Base-by-base conservation (phyloP, 495 filamentous ascomycete species). In the Alectoria sarmentosa region DNA sequence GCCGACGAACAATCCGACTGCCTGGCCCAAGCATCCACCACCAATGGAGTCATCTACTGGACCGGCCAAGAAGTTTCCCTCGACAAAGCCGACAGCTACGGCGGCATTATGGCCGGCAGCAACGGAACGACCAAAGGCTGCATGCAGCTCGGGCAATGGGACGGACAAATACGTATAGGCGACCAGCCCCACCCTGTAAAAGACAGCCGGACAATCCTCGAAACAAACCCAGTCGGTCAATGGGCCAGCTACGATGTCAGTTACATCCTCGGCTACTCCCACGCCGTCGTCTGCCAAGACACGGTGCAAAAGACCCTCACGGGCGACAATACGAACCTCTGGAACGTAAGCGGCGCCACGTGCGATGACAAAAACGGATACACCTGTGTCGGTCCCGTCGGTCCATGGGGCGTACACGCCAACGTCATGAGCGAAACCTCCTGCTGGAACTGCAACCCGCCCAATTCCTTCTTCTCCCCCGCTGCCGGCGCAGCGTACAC, bases 221-320 rank as follows among this genome's bases (percentile, higher is more conserved):
- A 54, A 19, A 54, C 49, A 28, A 54, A 54, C 28, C 49, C 49
- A 14, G 49, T 54, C 28, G 49, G 49, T 28, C 0, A 54, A 32
- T 54, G 49, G 49, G 49, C 49, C 26, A 54, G 49, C 49, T 54
- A 54, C 49, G 49, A 54, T 28, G 28, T 54, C 49, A 54, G 49
- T 28, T 54, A 54, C 49, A 54, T 54, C 15, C 28, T 34, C 28
- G 49, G 49, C 26, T 54, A 17, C 49, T 54, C 49, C 11, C 15
- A 34, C 49, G 13, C 49, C 17, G 28, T 54, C 49, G 28, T 34
- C 13, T 54, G 49, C 49, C 49, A 19, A 32, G 49, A 54, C 49
- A 34, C 6, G 4, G 28, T 32, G 1, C 26, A 30, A n/a, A 15
- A 32, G 26, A 32, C 49, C 13, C 49, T 54, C 13, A 54, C 49